Conservation (phyloP, 2,329 filamentous ascomycete species). For the Geoglossum cookeanum region DNA sequence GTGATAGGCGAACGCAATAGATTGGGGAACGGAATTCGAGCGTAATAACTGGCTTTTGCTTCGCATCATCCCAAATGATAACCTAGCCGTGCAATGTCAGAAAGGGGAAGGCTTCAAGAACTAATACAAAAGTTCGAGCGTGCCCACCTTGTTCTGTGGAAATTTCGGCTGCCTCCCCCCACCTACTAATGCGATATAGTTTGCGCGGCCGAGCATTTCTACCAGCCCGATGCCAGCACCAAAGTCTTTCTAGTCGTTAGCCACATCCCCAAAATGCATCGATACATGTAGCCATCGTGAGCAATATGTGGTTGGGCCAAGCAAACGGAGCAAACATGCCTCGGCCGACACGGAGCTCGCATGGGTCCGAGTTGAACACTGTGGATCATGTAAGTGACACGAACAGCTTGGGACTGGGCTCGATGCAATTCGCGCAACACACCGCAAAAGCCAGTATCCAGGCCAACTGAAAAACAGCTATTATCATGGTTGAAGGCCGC, state of each 20-base stretch:
- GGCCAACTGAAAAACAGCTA: constrained; percentile 70
- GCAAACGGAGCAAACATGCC: constrained; percentile 20
- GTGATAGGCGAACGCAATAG: constrained; percentile 58
- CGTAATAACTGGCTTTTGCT: constrained; percentile 53
- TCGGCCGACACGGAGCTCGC: constrained; percentile 45
- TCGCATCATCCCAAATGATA: constrained; percentile 81
- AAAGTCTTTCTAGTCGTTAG: constrained; percentile 35
- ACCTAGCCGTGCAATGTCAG: constrained; percentile 27
- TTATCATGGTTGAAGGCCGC: constrained; percentile 71
- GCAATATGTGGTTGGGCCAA: background rate
- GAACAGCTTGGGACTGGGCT: background rate
- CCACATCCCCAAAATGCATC: background rate
- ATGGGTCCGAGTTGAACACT: constrained; percentile 60
- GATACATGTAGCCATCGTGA: background rate
- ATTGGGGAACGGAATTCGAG: constrained; percentile 67
- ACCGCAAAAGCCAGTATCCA: constrained; percentile 76
- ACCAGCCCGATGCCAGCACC: constrained; percentile 66
- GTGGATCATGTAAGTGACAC: constrained; percentile 8
- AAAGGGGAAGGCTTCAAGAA: constrained; percentile 2
- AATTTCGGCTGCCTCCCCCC: constrained; percentile 75
- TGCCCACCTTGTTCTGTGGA: constrained; percentile 57
- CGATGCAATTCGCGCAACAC: constrained; percentile 19
- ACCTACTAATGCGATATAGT: constrained; percentile 77
- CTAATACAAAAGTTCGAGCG: constrained; percentile 4
- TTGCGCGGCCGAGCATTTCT: constrained; percentile 72